Conservation (phyloP, 768 basidiomycete species). For the Tylopilus vinaceipallidus region DNA sequence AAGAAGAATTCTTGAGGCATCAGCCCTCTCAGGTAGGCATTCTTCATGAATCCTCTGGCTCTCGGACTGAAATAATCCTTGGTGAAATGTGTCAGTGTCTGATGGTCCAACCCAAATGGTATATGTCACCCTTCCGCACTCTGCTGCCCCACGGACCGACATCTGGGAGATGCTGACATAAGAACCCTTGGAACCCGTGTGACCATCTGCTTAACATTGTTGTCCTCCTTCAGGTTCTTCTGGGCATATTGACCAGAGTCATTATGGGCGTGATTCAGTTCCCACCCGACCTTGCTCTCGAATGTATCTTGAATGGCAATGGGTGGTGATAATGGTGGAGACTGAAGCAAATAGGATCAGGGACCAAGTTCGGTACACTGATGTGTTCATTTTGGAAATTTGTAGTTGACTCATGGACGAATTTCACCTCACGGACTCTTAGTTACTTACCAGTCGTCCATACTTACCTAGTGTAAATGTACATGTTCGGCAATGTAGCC, state of each 20-base stretch:
- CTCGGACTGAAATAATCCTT: constrained; percentile 99
- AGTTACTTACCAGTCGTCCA: no score
- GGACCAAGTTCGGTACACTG: no score
- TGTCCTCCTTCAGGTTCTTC: constrained; percentile 95
- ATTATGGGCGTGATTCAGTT: constrained; percentile 94
- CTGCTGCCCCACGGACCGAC: constrained; percentile 99
- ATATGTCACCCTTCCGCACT: constrained; percentile 97
- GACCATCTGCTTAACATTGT: constrained; percentile 99
- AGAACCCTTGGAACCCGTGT: constrained; percentile 98
- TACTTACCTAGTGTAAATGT: no score
- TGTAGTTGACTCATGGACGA: no score
- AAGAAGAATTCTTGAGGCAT: constrained; percentile 99
- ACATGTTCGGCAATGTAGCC: no score
- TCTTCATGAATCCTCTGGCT: constrained; percentile 97
- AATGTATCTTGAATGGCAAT: constrained; percentile 99
- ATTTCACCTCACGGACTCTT: no score
- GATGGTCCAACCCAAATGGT: constrained; percentile 96
- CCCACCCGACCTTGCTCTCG: constrained; percentile 86
- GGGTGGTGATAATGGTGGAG: no score
- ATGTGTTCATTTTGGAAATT: no score
- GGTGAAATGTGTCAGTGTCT: constrained; percentile 94
- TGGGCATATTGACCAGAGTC: constrained; percentile 95
- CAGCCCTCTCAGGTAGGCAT: constrained; percentile 93
- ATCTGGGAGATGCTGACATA: constrained; percentile 99
- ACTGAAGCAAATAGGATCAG: no score